Base-by-base conservation (phyloP, 2,329 filamentous ascomycete genomes). In the Fusarium avenaceum region DNA sequence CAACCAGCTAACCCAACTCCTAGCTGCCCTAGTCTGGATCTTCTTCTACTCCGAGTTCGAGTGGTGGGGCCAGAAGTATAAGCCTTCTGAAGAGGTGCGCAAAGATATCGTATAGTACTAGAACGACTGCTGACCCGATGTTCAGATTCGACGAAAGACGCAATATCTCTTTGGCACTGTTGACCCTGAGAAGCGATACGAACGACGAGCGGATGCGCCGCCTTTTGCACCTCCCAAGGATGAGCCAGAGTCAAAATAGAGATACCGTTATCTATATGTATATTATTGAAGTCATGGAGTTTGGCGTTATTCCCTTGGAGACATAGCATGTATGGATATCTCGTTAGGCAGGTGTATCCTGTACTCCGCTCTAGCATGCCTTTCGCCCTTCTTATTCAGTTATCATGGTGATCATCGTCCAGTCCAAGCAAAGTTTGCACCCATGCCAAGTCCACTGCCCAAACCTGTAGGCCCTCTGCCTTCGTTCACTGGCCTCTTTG, bases 401-500 rank as follows among this genome's bases (percentile, higher is more conserved):
- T 44, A 33, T 59, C 57, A 54, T 57, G 49, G 51, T 57, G 38
- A 59, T 77, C 71, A 81, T 63, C 80, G 73, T 22, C 78, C 77
- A 33, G 79, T 70, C 86, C 87, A 89, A 28, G 87, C 86, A 77
- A 89, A 87, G 64, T 85, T 87, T 20, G 83, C 82, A 10, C 86
- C 85, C 81, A 88, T 87, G 14, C 85, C 81, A 54, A 88, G 75
- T 6, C 86, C 84, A 9, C 82, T 79, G 6, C 84, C 83, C 38
- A 86, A 67, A 1, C 81, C 81, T 1, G 81, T 73, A 22, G 72
- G 71, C 11, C 79, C 72, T 51, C 85, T 78, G 17, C 87, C 84
- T 78, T 93, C 90, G 75, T 94, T 94, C 32, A 93, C 90, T 1
- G 92, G 92, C 70, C 92, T 82, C 82, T 94, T 94, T 9, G 91